Conservation (phyloP, 2,329 filamentous ascomycete species). For the Trichoderma atrobrunneum region DNA sequence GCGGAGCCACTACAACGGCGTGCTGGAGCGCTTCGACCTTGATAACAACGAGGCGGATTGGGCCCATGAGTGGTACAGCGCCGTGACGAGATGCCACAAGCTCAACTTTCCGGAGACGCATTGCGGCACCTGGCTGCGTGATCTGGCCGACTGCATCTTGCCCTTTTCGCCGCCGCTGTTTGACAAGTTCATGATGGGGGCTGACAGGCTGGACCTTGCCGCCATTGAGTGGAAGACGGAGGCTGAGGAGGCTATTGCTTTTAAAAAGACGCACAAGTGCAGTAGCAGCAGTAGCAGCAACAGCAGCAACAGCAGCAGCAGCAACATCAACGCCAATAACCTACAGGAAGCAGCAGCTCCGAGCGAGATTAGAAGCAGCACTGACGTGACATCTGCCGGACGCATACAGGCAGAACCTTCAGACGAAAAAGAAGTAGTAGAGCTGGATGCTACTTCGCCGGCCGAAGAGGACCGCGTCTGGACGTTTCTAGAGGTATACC, state of each 20-base stretch:
- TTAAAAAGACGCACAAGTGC: background rate
- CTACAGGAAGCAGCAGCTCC: background rate
- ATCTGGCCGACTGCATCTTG: constrained; percentile 7
- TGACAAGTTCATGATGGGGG: constrained; percentile 13
- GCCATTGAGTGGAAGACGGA: constrained; percentile 17
- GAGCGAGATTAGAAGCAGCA: background rate
- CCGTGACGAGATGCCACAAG: constrained; percentile 12
- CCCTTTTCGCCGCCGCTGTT: constrained; percentile 4
- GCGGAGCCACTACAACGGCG: constrained; percentile 6
- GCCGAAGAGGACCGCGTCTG: constrained; percentile 8
- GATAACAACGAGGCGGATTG: constrained; percentile 3
- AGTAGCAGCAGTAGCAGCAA: background rate
- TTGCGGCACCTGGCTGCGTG: constrained; percentile 15
- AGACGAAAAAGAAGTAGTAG: background rate
- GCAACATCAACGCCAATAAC: background rate
- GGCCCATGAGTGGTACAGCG: constrained; percentile 16
- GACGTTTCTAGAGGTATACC: constrained; percentile 13
- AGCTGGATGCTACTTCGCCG: background rate
- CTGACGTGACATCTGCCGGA: background rate
- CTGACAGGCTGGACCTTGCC: constrained; percentile 8
- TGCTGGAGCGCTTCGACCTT: constrained; percentile 12
- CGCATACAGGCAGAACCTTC: background rate
- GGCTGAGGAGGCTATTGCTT: constrained; percentile 5
- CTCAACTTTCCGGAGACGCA: constrained; percentile 15
- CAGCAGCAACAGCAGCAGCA: background rate